Evolutionary conservation across 495 filamentous ascomycete genomes (phyloP), one percentile per base, ranked within the genome.

Genomic region (Podospora comata): DNA sequence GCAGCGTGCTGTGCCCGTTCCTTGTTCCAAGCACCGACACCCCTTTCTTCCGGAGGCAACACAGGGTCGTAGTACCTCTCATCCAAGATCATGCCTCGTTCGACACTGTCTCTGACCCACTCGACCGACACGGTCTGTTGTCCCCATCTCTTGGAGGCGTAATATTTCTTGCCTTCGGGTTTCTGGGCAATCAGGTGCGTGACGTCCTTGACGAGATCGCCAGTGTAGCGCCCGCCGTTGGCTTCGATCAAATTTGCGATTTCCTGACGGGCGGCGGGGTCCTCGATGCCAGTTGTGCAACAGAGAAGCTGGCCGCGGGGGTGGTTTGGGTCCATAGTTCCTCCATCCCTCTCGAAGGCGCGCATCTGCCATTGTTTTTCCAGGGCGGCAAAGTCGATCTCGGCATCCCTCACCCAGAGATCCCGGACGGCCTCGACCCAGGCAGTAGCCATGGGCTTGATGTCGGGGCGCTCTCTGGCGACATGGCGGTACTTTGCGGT

Each of bases 401-500:
- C 91, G 64, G 85, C 87, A 54, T 91, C 96, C 64, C 89, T 78
- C 65, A 94, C 88, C 96, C 95, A 99, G 54, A 86, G 82, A 63
- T 88, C 79, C 15, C 93, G 87, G 20, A 97, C 88, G 28, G 92
- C 92, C 60, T 94, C 87, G 62, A 99, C 84, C 92, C 92, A 99
- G 74, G 86, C 85, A 32, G 89, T 86, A 56, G 83, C 84, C 78
- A 99, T 85, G 61, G 92, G 91, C 65, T 85, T 87, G 71, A 99
- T 88, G 75, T 99, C 95, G 44, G 88, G 85, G 32, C 95, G 85
- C 75, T 94, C 91, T 69, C 88, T 92, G 26, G 95, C 95, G 73
- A 97, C 94, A 79, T 95, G 97, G 74, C 89, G 90, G 82, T 99
- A 99, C 77, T 99, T 99, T 16, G 89, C 86, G 0, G 94, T 97